A percentile compares a stretch with the other conserved stretches of the same genome.
Conservation (phyloP, 495 filamentous ascomycete species). For the Hamigera avellanea region DNA sequence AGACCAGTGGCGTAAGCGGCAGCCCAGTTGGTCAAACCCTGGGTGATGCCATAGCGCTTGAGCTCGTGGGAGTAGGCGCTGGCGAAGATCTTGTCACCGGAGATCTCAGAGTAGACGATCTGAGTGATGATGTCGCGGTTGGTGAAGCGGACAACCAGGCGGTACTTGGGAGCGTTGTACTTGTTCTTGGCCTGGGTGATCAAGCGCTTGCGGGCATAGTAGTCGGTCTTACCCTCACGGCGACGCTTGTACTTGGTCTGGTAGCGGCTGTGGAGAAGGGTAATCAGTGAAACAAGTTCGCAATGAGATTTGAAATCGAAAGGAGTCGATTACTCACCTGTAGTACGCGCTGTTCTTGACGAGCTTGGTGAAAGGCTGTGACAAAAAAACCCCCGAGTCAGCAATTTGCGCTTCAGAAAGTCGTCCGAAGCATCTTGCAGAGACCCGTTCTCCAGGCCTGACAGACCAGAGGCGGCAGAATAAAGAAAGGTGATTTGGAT, state of each 20-base stretch:
- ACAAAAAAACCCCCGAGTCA: constrained; percentile 62
- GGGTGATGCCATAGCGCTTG: constrained; percentile 87
- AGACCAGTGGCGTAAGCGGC: constrained; percentile 95
- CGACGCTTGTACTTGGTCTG: constrained; percentile 99
- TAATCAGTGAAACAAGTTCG: constrained; percentile 12
- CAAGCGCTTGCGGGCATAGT: constrained; percentile 98
- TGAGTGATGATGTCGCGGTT: constrained; percentile 98
- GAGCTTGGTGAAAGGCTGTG: constrained; percentile 84
- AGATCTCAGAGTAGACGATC: constrained; percentile 93
- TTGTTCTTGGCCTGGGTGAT: constrained; percentile 99
- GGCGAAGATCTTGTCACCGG: constrained; percentile 90
- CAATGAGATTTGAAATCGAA: too few relatives aligned
- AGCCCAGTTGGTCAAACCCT: constrained; percentile 99
- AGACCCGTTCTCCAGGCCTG: constrained; percentile 46
- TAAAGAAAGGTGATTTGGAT: not conserved
- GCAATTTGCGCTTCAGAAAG: constrained; percentile 96
- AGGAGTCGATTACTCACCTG: constrained; percentile 61
- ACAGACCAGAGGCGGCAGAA: not conserved
- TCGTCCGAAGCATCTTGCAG: constrained; percentile 94
- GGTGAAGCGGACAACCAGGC: constrained; percentile 99
- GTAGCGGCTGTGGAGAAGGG: constrained; percentile 59
- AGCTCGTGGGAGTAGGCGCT: constrained; percentile 97
- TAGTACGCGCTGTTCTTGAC: constrained; percentile 97
- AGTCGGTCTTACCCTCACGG: constrained; percentile 96
- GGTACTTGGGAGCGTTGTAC: constrained; percentile 99